phyloP scores from a whole-genome alignment of 2,329 filamentous ascomycete species.

The Hypoxylon sp. region DNA sequence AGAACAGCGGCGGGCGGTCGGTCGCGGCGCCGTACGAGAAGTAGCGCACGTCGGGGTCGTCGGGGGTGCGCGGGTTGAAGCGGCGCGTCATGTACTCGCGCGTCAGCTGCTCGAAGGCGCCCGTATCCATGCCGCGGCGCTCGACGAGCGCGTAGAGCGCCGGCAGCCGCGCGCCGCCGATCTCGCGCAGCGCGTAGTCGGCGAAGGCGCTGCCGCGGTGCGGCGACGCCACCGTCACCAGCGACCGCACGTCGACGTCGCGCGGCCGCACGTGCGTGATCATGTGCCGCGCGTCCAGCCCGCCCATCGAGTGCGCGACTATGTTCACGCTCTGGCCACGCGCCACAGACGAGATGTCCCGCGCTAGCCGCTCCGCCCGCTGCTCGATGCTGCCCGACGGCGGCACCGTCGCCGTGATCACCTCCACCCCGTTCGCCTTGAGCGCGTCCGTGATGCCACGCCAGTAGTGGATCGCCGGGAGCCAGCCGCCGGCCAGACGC shows the following conservation, averaged over 20 bases:
- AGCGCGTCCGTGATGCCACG: conserved; percentile 68
- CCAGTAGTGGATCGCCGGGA: conserved; percentile 70
- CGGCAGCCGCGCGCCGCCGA: conserved; percentile 58
- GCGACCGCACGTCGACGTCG: conserved; percentile 56
- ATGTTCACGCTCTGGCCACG: conserved; percentile 73
- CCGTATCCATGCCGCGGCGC: conserved; percentile 62
- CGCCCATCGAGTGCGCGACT: conserved; percentile 74
- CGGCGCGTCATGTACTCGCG: conserved; percentile 63
- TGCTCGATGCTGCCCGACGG: conserved; percentile 67
- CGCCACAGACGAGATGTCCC: conserved; percentile 59
- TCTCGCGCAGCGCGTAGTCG: conserved; percentile 59
- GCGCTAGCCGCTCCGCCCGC: conserved; percentile 64
- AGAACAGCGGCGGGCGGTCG: conserved; percentile 65
- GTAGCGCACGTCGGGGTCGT: conserved; percentile 62
- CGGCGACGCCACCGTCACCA: conserved; percentile 64
- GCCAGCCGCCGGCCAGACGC: conserved; percentile 54
- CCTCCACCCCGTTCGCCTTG: conserved; percentile 58
- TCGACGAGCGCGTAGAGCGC: conserved; percentile 62
- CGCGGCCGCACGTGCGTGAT: conserved; percentile 62
- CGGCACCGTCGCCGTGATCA: conserved; percentile 68
- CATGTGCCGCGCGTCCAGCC: conserved; percentile 71
- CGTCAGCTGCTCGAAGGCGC: conserved; percentile 68
- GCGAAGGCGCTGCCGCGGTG: conserved; percentile 64
- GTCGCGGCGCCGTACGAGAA: conserved; percentile 68
- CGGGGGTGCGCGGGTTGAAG: conserved; percentile 66